Base-by-base conservation (phyloP, 805 yeast species). In the Yarrowia porcina region DNA sequence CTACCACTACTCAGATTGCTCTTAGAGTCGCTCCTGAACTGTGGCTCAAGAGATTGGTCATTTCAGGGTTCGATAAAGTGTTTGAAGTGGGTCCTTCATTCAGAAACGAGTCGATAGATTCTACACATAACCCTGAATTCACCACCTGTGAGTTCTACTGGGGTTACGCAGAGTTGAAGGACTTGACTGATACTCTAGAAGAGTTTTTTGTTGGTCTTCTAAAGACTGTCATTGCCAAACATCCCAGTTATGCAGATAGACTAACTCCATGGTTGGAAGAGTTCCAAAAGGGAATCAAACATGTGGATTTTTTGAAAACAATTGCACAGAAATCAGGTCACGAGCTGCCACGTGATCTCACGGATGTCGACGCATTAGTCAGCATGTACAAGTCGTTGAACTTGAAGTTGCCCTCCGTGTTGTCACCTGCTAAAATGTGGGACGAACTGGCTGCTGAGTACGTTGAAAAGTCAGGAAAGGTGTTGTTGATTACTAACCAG, bases 111-210 rank as follows among this genome's bases (percentile, higher is more conserved):
- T 97, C 97, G 7, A 80, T 93, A 28, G 99, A 93, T 72, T 79
- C 88, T 1, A 89, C 97, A 0, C 99, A 93, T 72, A 94, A 93
- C 73, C 96, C 97, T 0, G 99, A 93, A 70, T 93, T 92, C 72
- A 87, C 96, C 1, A 83, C 90, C 2, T 85, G 97, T 71, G 99
- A 93, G 72, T 89, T 90, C 68, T 93, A 93, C 72, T 88, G 87
- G 69, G 80, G 89, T 0, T 91, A 81, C 70, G 83, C 87, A 0
- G 77, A 82, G 10, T 75, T 94, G 66, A 81, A 82, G 0, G 88
- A 88, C 27, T 75, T 93, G 64, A 88, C 90, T 80, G 64, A 63
- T 0, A 68, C 86, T 33, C 86, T 96, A 0, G 88, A 89, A 68
- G 74, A 76, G 0, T 67, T 92, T 62, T 79, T 91, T 44, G 64